These are phyloP conservation scores for Serendipita sp. DNA, from an alignment of 768 basidiomycete species.

Conservation along the genomic window DNA sequence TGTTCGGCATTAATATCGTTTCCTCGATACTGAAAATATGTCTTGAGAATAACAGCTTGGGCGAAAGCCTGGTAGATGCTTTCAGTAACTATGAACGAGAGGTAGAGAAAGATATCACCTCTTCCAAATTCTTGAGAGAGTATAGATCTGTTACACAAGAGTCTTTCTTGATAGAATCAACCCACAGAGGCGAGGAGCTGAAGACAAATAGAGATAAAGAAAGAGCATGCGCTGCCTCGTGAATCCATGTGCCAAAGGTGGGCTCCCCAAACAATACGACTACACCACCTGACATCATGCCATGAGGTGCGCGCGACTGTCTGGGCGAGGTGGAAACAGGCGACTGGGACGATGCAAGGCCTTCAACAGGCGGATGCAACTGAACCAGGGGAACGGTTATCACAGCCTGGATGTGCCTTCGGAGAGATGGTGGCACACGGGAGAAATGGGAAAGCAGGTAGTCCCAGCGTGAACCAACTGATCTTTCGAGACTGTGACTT, in stretches of 20 bases:
- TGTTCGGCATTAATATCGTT: not conserved
- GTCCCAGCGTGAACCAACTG: not conserved
- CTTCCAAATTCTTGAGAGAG: not conserved
- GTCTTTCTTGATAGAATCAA: not conserved
- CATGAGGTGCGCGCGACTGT: not conserved
- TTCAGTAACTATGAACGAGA: not conserved
- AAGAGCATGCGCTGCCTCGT: not conserved
- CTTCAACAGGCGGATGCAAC: not conserved
- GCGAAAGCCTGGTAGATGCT: not conserved
- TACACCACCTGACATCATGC: not conserved
- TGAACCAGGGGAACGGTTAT: not conserved
- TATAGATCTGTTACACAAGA: not conserved
- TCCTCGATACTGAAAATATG: not conserved
- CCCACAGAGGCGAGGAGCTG: not conserved
- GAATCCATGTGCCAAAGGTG: not conserved
- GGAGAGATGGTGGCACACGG: not conserved
- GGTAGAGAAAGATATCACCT: not conserved
- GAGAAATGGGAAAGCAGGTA: not conserved
- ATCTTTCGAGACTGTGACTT: no score
- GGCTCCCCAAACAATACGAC: constrained; percentile 1
- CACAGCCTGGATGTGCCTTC: not conserved
- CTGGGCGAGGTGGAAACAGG: not conserved
- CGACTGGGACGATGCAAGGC: not conserved
- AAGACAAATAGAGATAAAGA: not conserved
- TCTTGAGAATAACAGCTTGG: not conserved